Conservation (phyloP, 768 basidiomycete species). For the Amanita jacksonii region DNA sequence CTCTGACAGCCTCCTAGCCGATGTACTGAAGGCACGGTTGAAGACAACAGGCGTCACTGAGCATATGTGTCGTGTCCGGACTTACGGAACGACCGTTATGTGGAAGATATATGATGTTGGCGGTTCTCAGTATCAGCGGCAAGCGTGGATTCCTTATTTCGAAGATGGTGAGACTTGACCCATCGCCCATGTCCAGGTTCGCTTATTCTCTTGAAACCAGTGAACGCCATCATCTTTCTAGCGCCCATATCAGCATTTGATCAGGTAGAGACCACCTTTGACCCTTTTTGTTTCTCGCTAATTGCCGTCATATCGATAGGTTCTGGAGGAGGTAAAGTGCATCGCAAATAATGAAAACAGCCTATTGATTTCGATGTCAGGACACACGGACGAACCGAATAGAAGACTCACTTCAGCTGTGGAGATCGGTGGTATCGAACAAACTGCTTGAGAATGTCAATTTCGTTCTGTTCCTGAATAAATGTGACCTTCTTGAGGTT, state of each 20-base stretch:
- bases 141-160: constrained; percentile 86
- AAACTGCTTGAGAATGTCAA: constrained; percentile 65
- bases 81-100: constrained; percentile 43
- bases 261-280: constrained; percentile 32
- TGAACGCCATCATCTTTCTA: constrained; percentile 82
- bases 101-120: constrained; percentile 88
- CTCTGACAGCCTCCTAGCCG: constrained; percentile 31
- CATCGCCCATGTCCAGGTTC: neutral
- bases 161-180: constrained; percentile 53
- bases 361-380: constrained; percentile 24
- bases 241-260: constrained; percentile 85
- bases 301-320: constrained; percentile 19
- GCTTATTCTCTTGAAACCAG: constrained; percentile 27
- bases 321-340: constrained; percentile 55
- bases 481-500: constrained; percentile 69
- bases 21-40: constrained; percentile 71
- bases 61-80: constrained; percentile 61
- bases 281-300: constrained; percentile 6
- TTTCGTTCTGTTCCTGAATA: constrained; percentile 77
- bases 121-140: constrained; percentile 70
- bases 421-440: constrained; percentile 66
- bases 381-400: constrained; percentile 67
- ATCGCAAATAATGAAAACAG: no score
- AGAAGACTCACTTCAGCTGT: constrained; percentile 70
- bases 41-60: constrained; percentile 80